Evolutionary conservation across 2,329 filamentous ascomycete genomes (phyloP), one percentile per base, ranked within the genome.

Genomic region (Neonectria neomacrospora): DNA sequence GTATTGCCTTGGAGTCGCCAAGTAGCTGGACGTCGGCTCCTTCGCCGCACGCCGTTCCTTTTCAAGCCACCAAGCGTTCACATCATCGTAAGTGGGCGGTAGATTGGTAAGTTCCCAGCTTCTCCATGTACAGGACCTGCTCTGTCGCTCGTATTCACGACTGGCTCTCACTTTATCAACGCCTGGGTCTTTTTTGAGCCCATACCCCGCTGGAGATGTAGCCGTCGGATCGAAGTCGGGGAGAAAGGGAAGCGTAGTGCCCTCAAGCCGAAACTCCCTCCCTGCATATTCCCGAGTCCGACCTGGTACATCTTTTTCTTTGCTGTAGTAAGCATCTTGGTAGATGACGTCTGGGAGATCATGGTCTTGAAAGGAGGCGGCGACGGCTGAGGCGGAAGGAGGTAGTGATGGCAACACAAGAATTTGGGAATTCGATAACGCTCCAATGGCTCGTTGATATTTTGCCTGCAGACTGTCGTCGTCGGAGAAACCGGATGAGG

Each of bases 251-350:
- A 96, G 75, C 1, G 91, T 92, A 57, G 86, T 88, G 63, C 94
- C 91, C 71, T 89, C 86, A 7, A 97, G 80, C 61, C 88, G 90
- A 75, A 96, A 97, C 71, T 96, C 92, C 69, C 89, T 89, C 3
- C 95, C 95, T 7, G 92, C 95, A 79, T 97, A 98, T 77, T 97
- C 93, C 56, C 93, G 85, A 32, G 85, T 79, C 56, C 90, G 86
- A 41, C 90, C 85, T 12, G 94, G 94, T 0, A 97, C 91, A 77
- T 98, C 96, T 54, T 83, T 85, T 65, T 96, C 93, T 28, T 92
- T 85, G 70, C 94, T 92, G 75, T 97, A 98, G 73, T 90, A 94
- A 0, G 94, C 90, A 74, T 94, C 90, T 76, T 94, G 92, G 67
- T 97, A 96, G 52, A 97, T 85, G 14, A 91, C 85, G 61, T 90